A percentile compares a stretch with the other conserved stretches of the same genome.
Evolutionary conservation across 2,329 filamentous ascomycete genomes (phyloP).

Genomic region (Magnaporthales sp.): DNA sequence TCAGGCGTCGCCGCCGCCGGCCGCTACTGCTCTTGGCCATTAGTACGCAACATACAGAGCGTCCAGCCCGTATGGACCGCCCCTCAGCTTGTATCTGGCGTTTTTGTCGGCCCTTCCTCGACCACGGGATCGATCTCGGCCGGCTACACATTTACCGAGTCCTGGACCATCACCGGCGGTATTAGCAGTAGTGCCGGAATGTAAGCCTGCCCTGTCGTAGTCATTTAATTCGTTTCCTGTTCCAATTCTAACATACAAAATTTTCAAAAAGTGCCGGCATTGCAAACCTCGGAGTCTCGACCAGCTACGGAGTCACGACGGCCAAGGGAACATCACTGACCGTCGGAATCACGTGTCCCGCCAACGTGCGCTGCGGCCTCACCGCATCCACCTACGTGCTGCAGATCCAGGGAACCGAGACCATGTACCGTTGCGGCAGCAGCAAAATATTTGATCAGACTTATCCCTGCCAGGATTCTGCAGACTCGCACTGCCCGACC

Average conservation of each 20-base stretch:
- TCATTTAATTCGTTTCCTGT: no score
- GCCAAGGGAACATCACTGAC: neutral
- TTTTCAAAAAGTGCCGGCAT: neutral
- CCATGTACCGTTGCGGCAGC: conserved; percentile 3
- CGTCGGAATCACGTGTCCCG: conserved; percentile 1
- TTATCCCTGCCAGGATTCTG: conserved; percentile 1
- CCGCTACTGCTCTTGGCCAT: conserved; percentile 2
- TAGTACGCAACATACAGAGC: neutral
- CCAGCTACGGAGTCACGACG: neutral
- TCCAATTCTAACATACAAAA: no score
- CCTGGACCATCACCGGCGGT: conserved; percentile 2
- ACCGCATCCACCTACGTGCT: conserved; percentile 6
- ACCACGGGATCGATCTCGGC: neutral
- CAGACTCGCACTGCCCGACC: neutral
- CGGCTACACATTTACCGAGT: neutral
- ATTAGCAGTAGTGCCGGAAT: neutral
- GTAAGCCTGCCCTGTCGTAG: no score
- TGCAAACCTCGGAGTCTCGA: conserved; percentile 1
- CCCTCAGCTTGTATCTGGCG: neutral
- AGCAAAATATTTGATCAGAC: neutral
- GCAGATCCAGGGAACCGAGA: neutral
- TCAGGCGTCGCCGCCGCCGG: neutral
- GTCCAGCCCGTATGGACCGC: neutral
- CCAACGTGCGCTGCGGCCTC: conserved; percentile 9
- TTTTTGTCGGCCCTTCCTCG: conserved; percentile 3